phyloP scores from a whole-genome alignment of 257 asterid genomes.

The Ophiorrhiza pumila region DNA sequence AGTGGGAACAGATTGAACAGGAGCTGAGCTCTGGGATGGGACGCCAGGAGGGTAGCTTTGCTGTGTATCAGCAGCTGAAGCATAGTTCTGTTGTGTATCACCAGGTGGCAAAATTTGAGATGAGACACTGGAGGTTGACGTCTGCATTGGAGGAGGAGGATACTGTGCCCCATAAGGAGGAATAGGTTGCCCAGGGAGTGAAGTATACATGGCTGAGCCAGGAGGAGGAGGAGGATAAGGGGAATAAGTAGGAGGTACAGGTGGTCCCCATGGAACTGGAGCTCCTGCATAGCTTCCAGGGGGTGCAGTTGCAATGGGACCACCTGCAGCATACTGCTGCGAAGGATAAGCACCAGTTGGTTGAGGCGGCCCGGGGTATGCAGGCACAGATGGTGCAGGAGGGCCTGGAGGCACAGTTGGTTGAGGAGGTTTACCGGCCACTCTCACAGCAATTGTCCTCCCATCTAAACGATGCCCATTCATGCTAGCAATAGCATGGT shows the following conservation, averaged over 20 bases:
- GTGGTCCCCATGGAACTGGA: slow-evolving; percentile 78
- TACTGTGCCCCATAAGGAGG: slow-evolving; percentile 65
- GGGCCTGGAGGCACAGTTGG: slow-evolving; percentile 87
- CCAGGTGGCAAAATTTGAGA: slow-evolving; percentile 45
- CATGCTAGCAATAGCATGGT: slow-evolving; percentile 84
- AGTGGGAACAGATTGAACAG: slow-evolving; percentile 53
- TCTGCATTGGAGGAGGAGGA: slow-evolving; percentile 63
- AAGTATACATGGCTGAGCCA: slow-evolving; percentile 63
- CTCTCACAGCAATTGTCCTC: slow-evolving; percentile 91
- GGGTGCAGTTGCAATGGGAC: slow-evolving; percentile 55
- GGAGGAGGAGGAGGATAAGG: slow-evolving; percentile 94
- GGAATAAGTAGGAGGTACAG: slow-evolving; percentile 55
- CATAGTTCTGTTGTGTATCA: slow-evolving; percentile 55
- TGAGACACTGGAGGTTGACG: slow-evolving; percentile 52
- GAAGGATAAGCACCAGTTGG: slow-evolving; percentile 66
- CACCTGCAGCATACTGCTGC: slow-evolving; percentile 75
- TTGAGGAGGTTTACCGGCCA: slow-evolving; percentile 92
- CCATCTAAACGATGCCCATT: slow-evolving; percentile 90
- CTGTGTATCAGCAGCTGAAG: slow-evolving; percentile 63
- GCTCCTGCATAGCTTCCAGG: slow-evolving; percentile 58
- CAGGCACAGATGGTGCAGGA: slow-evolving; percentile 59
- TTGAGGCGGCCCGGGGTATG: slow-evolving; percentile 60
- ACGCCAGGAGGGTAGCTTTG: slow-evolving; percentile 78
- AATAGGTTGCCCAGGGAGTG: slow-evolving; percentile 51
- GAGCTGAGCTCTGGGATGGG: slow-evolving; percentile 53